These are phyloP conservation scores for Potentilla sterilis DNA, from an alignment of 306 rosid genomes.

Conservation along the genomic window DNA sequence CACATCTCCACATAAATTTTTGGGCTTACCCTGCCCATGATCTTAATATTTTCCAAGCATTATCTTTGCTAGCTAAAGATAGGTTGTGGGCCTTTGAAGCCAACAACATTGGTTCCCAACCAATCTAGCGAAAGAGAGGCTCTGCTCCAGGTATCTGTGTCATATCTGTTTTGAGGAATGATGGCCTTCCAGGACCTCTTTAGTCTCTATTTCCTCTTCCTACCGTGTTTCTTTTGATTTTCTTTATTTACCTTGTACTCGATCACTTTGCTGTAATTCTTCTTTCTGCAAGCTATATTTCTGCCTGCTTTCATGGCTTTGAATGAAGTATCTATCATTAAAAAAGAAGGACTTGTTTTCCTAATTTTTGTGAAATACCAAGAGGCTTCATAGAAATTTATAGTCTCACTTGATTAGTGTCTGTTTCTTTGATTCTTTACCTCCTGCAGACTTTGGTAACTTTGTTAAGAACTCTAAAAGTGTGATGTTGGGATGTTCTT, in stretches of 20 bases:
- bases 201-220: not conserved
- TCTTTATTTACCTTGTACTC: too few species aligned
- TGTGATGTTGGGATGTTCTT: not conserved
- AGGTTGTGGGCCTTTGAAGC: too few species aligned
- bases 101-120: too few species aligned
- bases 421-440: not conserved
- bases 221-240: too few species aligned
- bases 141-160: too few species aligned
- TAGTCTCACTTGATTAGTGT: not conserved
- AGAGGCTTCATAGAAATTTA: not conserved
- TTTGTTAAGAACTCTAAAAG: not conserved
- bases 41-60: not conserved
- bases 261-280: not conserved
- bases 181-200: not conserved
- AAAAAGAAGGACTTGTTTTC: too few species aligned
- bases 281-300: not conserved
- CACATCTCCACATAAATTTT: not conserved
- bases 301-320: not conserved
- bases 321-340: not conserved
- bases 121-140: too few species aligned
- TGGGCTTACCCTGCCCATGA: not conserved
- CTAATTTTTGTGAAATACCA: not conserved
- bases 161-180: too few species aligned
- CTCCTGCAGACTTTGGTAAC: not conserved
- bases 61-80: not conserved